Conservation (phyloP, 2,329 filamentous ascomycete species). For the Aspergillus texensis region DNA sequence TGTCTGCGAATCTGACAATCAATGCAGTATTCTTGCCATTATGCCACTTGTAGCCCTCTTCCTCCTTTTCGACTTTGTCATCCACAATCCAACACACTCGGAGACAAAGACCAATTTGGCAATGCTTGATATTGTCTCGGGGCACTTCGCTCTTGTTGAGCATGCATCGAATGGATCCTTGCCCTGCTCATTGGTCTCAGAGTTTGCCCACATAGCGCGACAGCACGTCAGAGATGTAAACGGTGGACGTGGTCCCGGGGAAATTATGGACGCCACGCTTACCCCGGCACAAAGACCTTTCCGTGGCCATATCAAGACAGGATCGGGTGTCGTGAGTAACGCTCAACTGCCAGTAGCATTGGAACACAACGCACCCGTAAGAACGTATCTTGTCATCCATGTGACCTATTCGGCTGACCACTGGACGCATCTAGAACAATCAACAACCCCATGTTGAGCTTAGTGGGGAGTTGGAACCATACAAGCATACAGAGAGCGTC, state of each 20-base stretch:
- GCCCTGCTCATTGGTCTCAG: slow-evolving; percentile 40
- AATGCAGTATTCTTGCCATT: slow-evolving; percentile 30
- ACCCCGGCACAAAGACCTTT: background rate
- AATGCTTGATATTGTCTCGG: slow-evolving; percentile 25
- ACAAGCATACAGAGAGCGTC: background rate
- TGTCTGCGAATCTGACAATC: background rate
- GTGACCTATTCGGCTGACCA: background rate
- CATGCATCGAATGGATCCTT: slow-evolving; percentile 39
- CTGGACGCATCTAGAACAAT: background rate
- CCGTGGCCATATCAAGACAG: background rate
- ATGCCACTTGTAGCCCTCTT: slow-evolving; percentile 43
- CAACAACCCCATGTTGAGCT: background rate
- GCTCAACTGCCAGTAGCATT: background rate
- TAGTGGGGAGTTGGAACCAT: background rate
- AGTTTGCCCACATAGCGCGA: slow-evolving; percentile 47
- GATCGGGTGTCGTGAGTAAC: too few relatives aligned
- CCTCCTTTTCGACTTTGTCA: slow-evolving; percentile 45
- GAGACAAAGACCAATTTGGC: background rate
- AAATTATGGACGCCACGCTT: background rate
- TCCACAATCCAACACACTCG: slow-evolving; percentile 32
- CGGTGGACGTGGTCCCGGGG: background rate
- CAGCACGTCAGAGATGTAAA: slow-evolving; percentile 37
- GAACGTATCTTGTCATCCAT: background rate
- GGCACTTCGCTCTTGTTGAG: slow-evolving; percentile 49
- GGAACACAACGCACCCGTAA: background rate